Percentiles rank a stretch among this genome's conserved stretches.
Evolutionary conservation across 2,329 filamentous ascomycete genomes (phyloP).

Genomic region (Colletotrichum cordylinicola): DNA sequence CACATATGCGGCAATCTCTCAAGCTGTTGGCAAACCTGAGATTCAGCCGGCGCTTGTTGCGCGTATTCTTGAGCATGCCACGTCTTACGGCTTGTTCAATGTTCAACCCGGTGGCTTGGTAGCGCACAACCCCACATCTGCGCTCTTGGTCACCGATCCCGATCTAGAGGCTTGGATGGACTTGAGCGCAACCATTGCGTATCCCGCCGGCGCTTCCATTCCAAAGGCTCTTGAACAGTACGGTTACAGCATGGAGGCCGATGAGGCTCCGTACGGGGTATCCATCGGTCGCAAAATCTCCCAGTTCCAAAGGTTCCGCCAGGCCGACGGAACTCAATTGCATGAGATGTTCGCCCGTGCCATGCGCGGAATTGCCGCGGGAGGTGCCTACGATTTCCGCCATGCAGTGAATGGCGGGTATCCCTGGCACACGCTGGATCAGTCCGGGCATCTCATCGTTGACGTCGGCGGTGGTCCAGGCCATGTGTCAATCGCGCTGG

Average conservation of each 20-base stretch:
- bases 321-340: neutral
- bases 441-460: constrained; percentile 28
- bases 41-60: neutral
- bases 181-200: neutral
- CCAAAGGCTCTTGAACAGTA: neutral
- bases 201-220: neutral
- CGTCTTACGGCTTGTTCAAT: neutral
- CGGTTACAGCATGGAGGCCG: neutral
- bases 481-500: constrained; percentile 33
- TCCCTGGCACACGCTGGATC: neutral
- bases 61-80: neutral
- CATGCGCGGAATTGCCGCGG: neutral
- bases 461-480: constrained; percentile 42
- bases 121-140: neutral
- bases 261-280: neutral
- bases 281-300: neutral
- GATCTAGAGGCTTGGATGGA: constrained; percentile 7
- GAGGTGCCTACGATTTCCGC: neutral
- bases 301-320: neutral
- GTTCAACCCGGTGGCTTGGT: neutral
- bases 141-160: neutral
- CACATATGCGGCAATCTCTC: neutral
- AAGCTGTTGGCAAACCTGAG: neutral
- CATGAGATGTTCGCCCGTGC: constrained; percentile 5
- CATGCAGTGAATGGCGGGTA: neutral